Percentiles rank a stretch among this genome's conserved stretches.
phyloP scores from a whole-genome alignment of 2,329 filamentous ascomycete genomes.

The Aspergillus floridensis region DNA sequence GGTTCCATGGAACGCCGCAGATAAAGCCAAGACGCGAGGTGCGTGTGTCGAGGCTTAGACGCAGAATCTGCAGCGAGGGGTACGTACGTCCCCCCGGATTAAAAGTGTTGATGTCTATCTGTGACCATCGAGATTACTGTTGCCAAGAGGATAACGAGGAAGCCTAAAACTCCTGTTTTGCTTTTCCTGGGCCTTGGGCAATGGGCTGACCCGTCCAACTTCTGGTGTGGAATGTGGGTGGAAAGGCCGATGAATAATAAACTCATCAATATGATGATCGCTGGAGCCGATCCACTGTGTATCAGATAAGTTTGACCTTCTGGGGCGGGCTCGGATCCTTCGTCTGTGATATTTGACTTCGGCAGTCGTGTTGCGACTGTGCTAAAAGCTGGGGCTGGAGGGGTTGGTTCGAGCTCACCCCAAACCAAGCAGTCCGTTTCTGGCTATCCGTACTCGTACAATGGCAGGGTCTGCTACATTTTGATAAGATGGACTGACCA shows the following conservation, averaged over 20 bases:
- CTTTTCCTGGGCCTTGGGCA: not conserved
- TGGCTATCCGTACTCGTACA: not conserved
- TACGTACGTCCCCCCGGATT: not conserved
- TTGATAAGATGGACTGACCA: not conserved
- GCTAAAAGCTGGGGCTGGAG: not conserved
- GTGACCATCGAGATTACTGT: not conserved
- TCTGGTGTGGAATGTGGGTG: not conserved
- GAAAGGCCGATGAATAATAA: not conserved
- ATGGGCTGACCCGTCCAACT: not conserved
- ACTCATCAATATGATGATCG: not conserved
- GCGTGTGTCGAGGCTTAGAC: not conserved
- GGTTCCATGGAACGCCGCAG: not conserved
- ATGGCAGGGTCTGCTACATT: not conserved
- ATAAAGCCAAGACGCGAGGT: not conserved
- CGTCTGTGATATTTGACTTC: not conserved
- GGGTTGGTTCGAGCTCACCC: not conserved
- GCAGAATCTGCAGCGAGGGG: not conserved
- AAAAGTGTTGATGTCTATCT: too few relatives aligned
- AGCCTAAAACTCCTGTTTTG: slow-evolving; percentile 5
- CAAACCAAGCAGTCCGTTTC: too few relatives aligned
- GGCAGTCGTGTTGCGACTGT: too few relatives aligned
- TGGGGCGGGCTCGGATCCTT: not conserved
- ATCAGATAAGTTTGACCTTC: slow-evolving; percentile 1
- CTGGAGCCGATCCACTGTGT: not conserved
- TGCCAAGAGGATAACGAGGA: slow-evolving; percentile 12